phyloP scores from a whole-genome alignment of 2,329 filamentous ascomycete species.

The Botrytis medusae region DNA sequence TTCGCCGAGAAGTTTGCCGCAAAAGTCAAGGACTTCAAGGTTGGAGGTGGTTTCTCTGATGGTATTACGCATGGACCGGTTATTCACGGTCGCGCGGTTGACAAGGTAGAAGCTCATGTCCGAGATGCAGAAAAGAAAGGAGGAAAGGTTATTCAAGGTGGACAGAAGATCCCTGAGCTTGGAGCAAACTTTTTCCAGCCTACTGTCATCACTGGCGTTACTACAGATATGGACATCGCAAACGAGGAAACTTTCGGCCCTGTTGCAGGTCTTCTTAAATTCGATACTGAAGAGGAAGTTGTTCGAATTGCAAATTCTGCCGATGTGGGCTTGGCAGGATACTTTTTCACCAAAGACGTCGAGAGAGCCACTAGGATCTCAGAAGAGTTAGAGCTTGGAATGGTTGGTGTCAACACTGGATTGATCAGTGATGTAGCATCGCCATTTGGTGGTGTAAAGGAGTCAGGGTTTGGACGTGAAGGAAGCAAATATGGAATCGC shows the following conservation, averaged over 20 bases:
- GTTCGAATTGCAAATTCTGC: constrained; percentile 77
- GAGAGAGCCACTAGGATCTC: constrained; percentile 61
- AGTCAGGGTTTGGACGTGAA: constrained; percentile 56
- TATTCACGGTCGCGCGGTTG: constrained; percentile 79
- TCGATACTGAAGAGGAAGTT: constrained; percentile 86
- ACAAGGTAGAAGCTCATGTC: constrained; percentile 78
- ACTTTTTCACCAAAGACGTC: constrained; percentile 78
- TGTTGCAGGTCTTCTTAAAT: constrained; percentile 85
- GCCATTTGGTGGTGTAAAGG: constrained; percentile 58
- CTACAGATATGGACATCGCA: constrained; percentile 76
- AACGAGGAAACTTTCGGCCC: constrained; percentile 94
- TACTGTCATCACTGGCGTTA: constrained; percentile 88
- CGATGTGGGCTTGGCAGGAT: constrained; percentile 87
- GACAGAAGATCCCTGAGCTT: constrained; percentile 69
- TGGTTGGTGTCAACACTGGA: constrained; percentile 83
- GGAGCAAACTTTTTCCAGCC: constrained; percentile 87
- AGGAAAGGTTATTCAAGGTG: constrained; percentile 71
- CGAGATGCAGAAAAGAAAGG: constrained; percentile 77
- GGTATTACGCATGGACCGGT: constrained; percentile 77
- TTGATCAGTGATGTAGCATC: constrained; percentile 55
- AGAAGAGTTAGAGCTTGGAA: constrained; percentile 76
- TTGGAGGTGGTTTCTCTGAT: constrained; percentile 71
- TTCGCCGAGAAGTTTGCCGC: constrained; percentile 69
- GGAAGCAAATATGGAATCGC: constrained; percentile 54
- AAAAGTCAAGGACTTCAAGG: constrained; percentile 71